phyloP scores from a whole-genome alignment of 139 green algal genomes.

The Chlamydomonas schloesseri region DNA sequence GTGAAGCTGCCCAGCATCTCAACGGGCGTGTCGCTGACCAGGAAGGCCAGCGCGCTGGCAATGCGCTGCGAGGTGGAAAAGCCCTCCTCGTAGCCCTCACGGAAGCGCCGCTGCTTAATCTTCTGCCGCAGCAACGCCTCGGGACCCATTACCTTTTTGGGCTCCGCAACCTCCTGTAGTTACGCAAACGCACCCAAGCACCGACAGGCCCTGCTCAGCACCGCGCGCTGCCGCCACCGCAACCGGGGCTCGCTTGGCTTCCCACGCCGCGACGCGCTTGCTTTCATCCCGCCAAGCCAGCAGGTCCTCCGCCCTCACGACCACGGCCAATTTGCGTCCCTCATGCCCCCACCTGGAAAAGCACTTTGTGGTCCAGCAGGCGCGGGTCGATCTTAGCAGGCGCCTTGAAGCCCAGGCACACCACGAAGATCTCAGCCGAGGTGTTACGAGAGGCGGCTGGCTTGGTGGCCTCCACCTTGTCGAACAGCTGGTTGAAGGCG shows the following conservation, averaged over 20 bases:
- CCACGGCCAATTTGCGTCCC: neutral
- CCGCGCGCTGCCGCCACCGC: neutral
- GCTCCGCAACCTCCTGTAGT: conserved; percentile 60
- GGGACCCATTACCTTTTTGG: conserved; percentile 71
- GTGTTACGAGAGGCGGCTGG: conserved; percentile 89
- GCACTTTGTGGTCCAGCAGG: conserved; percentile 91
- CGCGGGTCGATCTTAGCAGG: conserved; percentile 97
- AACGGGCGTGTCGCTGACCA: conserved; percentile 83
- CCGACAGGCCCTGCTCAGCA: no score
- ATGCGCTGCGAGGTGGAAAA: conserved; percentile 72
- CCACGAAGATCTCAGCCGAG: conserved; percentile 98
- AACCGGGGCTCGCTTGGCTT: no score
- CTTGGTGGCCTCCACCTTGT: conserved; percentile 94
- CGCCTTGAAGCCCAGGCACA: conserved; percentile 97
- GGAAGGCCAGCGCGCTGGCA: conserved; percentile 78
- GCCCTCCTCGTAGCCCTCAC: conserved; percentile 97
- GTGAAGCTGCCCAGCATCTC: conserved; percentile 91
- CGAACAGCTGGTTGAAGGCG: conserved; percentile 97
- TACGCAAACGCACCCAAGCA: neutral
- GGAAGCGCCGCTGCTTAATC: conserved; percentile 68
- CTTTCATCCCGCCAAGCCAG: no score
- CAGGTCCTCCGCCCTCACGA: no score
- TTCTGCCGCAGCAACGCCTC: conserved; percentile 86
- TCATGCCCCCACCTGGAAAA: conserved; percentile 80
- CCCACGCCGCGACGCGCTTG: no score